Conservation (phyloP, 164 flowering plant genomes). For the grape (Vitis vinifera) region ASM3070453v1 NC_081813.1:3321501-3322000, state of each 20-base stretch:
- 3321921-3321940: slow-evolving; percentile 76
- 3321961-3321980: slow-evolving; percentile 62
- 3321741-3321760: too few relatives aligned
- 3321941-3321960: slow-evolving; percentile 70
- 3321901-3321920: slow-evolving; percentile 78
- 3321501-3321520: slow-evolving; percentile 79
- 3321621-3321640: slow-evolving; percentile 60
- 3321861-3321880: slow-evolving; percentile 85
- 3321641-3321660: slow-evolving; percentile 61
- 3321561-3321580: slow-evolving; percentile 76
- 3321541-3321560: slow-evolving; percentile 78
- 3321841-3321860: slow-evolving; percentile 93
- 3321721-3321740: too few relatives aligned
- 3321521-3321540: slow-evolving; percentile 91
- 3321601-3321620: slow-evolving; percentile 73
- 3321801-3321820: slow-evolving; percentile 84
- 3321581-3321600: slow-evolving; percentile 76
- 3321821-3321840: slow-evolving; percentile 92
- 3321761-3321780: too few relatives aligned
- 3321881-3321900: slow-evolving; percentile 81
- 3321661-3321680: slow-evolving; percentile 79
- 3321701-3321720: too few relatives aligned
- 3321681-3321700: slow-evolving; percentile 8
- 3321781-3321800: too few relatives aligned
- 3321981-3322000: slow-evolving; percentile 8